A percentile compares a stretch with the other conserved stretches of the same genome.
These are phyloP conservation scores for Cyclanthera cordifolia DNA, from an alignment of 306 rosid genomes.

Conservation along the genomic window DNA sequence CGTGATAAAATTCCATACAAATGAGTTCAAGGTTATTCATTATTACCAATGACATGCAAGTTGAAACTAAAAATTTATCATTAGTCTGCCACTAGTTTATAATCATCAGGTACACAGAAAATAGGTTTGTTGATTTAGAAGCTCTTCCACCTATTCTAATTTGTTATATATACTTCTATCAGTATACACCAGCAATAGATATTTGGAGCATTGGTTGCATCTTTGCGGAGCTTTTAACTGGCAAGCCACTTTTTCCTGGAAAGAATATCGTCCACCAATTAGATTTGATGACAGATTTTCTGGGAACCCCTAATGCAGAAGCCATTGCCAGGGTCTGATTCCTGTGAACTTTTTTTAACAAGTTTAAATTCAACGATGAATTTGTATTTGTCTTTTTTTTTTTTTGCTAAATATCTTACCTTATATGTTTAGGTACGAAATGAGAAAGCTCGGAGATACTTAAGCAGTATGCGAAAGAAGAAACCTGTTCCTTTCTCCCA, in stretches of 20 bases:
- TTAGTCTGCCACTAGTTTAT: neutral
- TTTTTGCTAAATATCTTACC: constrained; percentile 9
- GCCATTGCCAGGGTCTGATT: constrained; percentile 83
- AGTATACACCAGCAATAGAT: constrained; percentile 99
- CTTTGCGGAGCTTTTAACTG: constrained; percentile 89
- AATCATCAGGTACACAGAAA: neutral
- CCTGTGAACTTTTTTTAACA: neutral
- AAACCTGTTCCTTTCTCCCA: constrained; percentile 76
- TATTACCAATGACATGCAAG: neutral
- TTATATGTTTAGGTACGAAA: constrained; percentile 53
- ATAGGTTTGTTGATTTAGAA: neutral
- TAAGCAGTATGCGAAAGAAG: constrained; percentile 93
- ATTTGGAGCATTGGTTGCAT: constrained; percentile 99
- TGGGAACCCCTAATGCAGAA: constrained; percentile 85
- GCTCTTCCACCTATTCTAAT: constrained; percentile 9
- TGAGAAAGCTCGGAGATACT: constrained; percentile 95
- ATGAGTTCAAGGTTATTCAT: neutral
- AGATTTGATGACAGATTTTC: constrained; percentile 91
- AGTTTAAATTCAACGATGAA: neutral
- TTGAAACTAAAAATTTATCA: neutral
- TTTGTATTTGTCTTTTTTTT: constrained; percentile 15
- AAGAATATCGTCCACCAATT: constrained; percentile 96
- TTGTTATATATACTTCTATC: constrained; percentile 18
- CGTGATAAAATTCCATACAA: neutral
- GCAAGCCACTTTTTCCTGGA: constrained; percentile 98